Conservation (phyloP, 305 asterid genomes). For the Fraxinus xanthoxyloides region DNA sequence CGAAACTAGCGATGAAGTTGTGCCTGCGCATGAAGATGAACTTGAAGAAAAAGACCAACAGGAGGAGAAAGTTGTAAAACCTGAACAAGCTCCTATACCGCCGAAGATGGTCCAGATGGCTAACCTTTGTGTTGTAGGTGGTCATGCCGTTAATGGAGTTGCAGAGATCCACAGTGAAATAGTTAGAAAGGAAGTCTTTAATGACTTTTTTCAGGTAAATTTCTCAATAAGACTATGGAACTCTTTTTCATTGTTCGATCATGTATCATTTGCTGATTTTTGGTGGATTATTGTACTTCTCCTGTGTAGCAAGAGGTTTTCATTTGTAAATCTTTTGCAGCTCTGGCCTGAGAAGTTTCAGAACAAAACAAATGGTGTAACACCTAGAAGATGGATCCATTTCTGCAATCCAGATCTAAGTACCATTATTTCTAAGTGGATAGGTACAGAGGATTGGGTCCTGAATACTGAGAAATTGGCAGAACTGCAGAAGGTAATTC, state of each 20-base stretch:
- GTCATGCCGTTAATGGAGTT: constrained; percentile 95
- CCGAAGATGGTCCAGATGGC: constrained; percentile 90
- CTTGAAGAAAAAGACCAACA: constrained; percentile 6
- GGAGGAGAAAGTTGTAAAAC: constrained; percentile 31
- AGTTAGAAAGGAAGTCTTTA: constrained; percentile 80
- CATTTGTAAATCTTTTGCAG: constrained; percentile 36
- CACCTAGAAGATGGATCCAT: constrained; percentile 92
- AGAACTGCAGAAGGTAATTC: constrained; percentile 70
- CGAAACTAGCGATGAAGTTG: constrained; percentile 28
- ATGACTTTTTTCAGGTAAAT: constrained; percentile 75
- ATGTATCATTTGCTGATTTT: neutral
- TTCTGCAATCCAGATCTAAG: constrained; percentile 85
- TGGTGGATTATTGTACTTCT: constrained; percentile 1
- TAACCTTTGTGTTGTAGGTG: constrained; percentile 86
- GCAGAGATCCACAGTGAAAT: constrained; percentile 92
- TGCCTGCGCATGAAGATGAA: neutral
- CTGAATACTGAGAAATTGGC: constrained; percentile 71
- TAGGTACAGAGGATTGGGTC: constrained; percentile 75
- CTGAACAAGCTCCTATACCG: constrained; percentile 39
- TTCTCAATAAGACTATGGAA: constrained; percentile 4
- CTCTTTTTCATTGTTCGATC: neutral
- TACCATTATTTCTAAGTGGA: constrained; percentile 73
- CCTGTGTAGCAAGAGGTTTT: constrained; percentile 18
- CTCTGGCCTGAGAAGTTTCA: constrained; percentile 90
- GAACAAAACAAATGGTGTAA: constrained; percentile 92